Evolutionary conservation across 306 rosid genomes (phyloP).

Genomic region (Dryas alaskensis): DNA sequence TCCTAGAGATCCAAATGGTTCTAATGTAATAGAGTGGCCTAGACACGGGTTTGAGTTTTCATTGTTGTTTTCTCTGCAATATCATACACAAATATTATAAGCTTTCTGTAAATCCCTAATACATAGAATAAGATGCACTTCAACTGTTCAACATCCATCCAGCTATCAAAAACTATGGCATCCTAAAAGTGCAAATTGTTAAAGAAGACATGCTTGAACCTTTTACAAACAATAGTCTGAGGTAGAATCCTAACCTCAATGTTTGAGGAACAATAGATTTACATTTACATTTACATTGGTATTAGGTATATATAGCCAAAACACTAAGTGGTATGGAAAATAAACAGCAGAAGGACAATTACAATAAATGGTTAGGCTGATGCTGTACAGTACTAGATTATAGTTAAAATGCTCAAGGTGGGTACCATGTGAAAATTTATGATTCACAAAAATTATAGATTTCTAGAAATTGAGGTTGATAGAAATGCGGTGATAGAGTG

Average conservation of each 20-base stretch:
- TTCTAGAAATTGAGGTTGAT: background rate
- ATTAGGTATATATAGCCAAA: background rate
- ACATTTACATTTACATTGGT: background rate
- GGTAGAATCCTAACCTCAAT: background rate
- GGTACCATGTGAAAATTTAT: background rate
- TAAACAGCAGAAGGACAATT: background rate
- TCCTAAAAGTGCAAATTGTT: background rate
- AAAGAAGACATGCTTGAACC: slow-evolving; percentile 1
- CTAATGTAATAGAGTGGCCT: slow-evolving; percentile 48
- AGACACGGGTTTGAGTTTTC: slow-evolving; percentile 27
- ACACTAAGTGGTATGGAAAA: background rate
- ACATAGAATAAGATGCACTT: background rate
- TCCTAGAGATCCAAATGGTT: slow-evolving; percentile 43
- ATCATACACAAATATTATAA: slow-evolving; percentile 19
- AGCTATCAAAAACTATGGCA: background rate
- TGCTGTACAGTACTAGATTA: background rate
- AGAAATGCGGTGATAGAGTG: background rate
- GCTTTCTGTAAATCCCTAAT: background rate
- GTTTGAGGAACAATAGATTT: background rate
- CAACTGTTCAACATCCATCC: slow-evolving; percentile 1
- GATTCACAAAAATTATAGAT: background rate
- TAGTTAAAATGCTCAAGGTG: slow-evolving; percentile 8
- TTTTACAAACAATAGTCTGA: background rate
- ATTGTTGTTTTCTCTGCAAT: slow-evolving; percentile 43
- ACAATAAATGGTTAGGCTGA: background rate